Conservation (phyloP, 2,329 filamentous ascomycete species). For the Ophiobolus disseminans region DNA sequence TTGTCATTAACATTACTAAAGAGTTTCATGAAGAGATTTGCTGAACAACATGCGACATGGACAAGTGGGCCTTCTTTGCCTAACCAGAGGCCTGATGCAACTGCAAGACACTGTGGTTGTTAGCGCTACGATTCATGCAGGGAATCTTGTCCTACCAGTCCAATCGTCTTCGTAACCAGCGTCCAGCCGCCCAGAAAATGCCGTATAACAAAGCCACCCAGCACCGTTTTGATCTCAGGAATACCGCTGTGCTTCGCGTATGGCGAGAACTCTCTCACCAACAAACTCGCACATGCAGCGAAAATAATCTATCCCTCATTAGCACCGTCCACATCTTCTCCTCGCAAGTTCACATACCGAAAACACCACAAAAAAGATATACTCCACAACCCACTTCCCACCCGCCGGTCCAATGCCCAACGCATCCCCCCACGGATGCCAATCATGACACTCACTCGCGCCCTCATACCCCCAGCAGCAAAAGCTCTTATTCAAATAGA, state of each 20-base stretch:
- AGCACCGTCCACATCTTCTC: conserved; percentile 10
- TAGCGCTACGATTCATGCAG: conserved; percentile 30
- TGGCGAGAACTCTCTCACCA: conserved; percentile 83
- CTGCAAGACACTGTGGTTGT: conserved; percentile 75
- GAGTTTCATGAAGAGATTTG: conserved; percentile 90
- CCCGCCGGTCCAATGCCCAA: conserved; percentile 69
- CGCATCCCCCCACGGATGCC: conserved; percentile 83
- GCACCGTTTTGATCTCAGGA: conserved; percentile 94
- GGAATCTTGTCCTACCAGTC: conserved; percentile 67
- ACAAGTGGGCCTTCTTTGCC: conserved; percentile 96
- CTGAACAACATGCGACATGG: conserved; percentile 95
- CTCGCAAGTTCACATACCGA: conserved; percentile 65
- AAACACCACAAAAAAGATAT: conserved; percentile 83
- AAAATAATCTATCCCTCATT: conserved; percentile 69
- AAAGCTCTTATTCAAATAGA: conserved; percentile 90
- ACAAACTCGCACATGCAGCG: conserved; percentile 75
- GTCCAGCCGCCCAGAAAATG: conserved; percentile 90
- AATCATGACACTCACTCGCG: conserved; percentile 80
- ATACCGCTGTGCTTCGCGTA: conserved; percentile 96
- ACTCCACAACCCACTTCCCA: conserved; percentile 83
- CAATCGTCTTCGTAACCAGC: conserved; percentile 85
- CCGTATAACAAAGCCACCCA: conserved; percentile 92
- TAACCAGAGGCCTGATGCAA: conserved; percentile 93
- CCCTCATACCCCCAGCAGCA: conserved; percentile 89
- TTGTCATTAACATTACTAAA: conserved; percentile 83